These are phyloP conservation scores for Pelargonium citronellum DNA, from an alignment of 441 rosid species.

Conservation along the genomic window DNA sequence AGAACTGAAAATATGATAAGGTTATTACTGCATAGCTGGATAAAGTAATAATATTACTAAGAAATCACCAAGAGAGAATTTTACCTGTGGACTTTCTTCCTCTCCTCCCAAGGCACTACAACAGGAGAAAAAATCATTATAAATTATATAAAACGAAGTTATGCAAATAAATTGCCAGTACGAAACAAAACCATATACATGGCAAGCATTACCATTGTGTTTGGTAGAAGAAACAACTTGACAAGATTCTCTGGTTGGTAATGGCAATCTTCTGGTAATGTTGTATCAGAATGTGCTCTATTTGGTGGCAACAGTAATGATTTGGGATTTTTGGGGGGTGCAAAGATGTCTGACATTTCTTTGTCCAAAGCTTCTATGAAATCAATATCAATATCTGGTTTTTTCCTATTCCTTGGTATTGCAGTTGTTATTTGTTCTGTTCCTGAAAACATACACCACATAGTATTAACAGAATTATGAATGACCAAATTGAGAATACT, in stretches of 20 bases:
- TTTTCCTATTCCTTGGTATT: conserved; percentile 56
- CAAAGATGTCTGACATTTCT: conserved; percentile 56
- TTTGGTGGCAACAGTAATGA: conserved; percentile 64
- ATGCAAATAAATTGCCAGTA: conserved; percentile 12
- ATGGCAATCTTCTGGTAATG: conserved; percentile 91
- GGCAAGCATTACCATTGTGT: conserved; percentile 54
- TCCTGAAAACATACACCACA: conserved; percentile 27
- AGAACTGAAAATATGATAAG: background rate
- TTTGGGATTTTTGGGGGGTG: conserved; percentile 76
- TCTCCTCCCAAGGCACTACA: conserved; percentile 77
- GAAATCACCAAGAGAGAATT: conserved; percentile 11
- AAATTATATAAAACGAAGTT: background rate
- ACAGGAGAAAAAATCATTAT: conserved; percentile 22
- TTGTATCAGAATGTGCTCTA: conserved; percentile 52
- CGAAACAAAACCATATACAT: conserved; percentile 10
- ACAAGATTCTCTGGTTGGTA: conserved; percentile 87
- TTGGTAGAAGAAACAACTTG: conserved; percentile 78
- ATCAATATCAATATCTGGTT: conserved; percentile 60
- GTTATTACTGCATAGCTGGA: background rate
- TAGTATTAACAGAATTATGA: conserved; percentile 18
- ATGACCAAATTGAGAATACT: conserved; percentile 17
- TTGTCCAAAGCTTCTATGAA: conserved; percentile 65
- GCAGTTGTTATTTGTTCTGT: conserved; percentile 39
- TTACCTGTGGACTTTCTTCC: conserved; percentile 57
- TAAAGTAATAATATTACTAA: background rate